These are phyloP conservation scores for Bipolaris cookei DNA, from an alignment of 2,329 filamentous ascomycete genomes.

Conservation along the genomic window DNA sequence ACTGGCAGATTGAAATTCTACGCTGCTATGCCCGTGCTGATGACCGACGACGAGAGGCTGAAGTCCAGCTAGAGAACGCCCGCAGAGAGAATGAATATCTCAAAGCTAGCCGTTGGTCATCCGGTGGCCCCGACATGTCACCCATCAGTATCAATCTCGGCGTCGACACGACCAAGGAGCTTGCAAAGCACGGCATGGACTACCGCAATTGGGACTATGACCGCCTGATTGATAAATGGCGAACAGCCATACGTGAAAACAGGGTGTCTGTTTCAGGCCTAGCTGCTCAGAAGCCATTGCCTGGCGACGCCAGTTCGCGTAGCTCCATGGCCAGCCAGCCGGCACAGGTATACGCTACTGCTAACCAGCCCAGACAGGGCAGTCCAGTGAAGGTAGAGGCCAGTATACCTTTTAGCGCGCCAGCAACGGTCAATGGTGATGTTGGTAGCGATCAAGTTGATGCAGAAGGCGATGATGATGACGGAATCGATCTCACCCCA, in stretches of 20 bases:
- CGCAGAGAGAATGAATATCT: slow-evolving; percentile 53
- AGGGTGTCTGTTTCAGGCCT: slow-evolving; percentile 37
- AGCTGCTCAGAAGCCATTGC: slow-evolving; percentile 46
- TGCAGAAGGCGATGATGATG: slow-evolving; percentile 48
- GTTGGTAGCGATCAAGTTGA: slow-evolving; percentile 40
- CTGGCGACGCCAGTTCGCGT: slow-evolving; percentile 24
- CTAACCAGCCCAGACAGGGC: slow-evolving; percentile 25
- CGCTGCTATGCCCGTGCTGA: slow-evolving; percentile 53
- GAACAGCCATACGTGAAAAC: slow-evolving; percentile 43
- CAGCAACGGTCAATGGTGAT: slow-evolving; percentile 40
- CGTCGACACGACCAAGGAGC: slow-evolving; percentile 48
- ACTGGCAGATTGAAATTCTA: slow-evolving; percentile 56
- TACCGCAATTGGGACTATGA: slow-evolving; percentile 52
- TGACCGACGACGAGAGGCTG: slow-evolving; percentile 47
- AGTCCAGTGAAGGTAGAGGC: slow-evolving; percentile 31
- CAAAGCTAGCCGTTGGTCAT: slow-evolving; percentile 38
- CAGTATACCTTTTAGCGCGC: slow-evolving; percentile 37
- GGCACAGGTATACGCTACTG: slow-evolving; percentile 27
- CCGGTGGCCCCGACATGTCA: slow-evolving; percentile 35
- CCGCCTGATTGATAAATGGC: slow-evolving; percentile 51
- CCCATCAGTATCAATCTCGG: slow-evolving; percentile 49
- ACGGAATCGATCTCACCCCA: slow-evolving; percentile 40
- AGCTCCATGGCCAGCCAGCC: slow-evolving; percentile 44
- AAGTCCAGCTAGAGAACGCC: slow-evolving; percentile 49
- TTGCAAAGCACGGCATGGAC: slow-evolving; percentile 46